Evolutionary conservation across 164 flowering plant species (phyloP).

Genomic region (Kingdonia uniflora): DNA sequence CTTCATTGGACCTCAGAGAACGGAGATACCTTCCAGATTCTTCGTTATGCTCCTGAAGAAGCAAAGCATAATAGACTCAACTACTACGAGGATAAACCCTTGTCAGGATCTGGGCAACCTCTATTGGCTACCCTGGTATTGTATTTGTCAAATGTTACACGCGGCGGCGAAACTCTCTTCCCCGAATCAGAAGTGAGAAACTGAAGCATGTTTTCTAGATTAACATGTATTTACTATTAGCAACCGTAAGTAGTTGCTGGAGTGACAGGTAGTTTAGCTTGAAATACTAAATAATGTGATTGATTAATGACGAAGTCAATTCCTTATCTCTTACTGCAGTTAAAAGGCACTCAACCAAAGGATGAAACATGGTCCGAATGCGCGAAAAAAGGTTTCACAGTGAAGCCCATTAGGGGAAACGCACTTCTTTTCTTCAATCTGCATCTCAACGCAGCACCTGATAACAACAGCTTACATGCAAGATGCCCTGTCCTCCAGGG

Average conservation of each 20-base stretch:
- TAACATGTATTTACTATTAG: too few species aligned
- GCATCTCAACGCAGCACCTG: slow-evolving; percentile 50
- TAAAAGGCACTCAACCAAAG: slow-evolving; percentile 18
- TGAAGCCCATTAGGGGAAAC: slow-evolving; percentile 65
- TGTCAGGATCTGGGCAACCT: slow-evolving; percentile 18
- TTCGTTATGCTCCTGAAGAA: slow-evolving; percentile 37
- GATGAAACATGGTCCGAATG: slow-evolving; percentile 44
- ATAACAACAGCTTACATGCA: slow-evolving; percentile 46
- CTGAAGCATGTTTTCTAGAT: slow-evolving; percentile 4
- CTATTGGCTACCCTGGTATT: slow-evolving; percentile 61
- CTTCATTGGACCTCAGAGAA: slow-evolving; percentile 31
- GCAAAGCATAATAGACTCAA: slow-evolving; percentile 24
- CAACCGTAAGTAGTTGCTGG: too few species aligned
- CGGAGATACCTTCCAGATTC: slow-evolving; percentile 37
- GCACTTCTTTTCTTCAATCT: slow-evolving; percentile 65
- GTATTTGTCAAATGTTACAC: slow-evolving; percentile 58
- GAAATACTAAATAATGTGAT: too few species aligned
- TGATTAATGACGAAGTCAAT: too few species aligned
- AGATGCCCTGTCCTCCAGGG: slow-evolving; percentile 71
- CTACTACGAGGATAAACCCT: slow-evolving; percentile 30
- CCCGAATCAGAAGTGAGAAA: slow-evolving; percentile 53
- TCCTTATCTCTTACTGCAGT: slow-evolving; percentile 10
- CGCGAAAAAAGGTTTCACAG: slow-evolving; percentile 14
- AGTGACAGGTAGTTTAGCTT: too few species aligned
- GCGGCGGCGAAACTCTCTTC: slow-evolving; percentile 66